These are phyloP conservation scores for Termitomyces sp. DNA, from an alignment of 768 basidiomycete genomes.

Conservation along the genomic window DNA sequence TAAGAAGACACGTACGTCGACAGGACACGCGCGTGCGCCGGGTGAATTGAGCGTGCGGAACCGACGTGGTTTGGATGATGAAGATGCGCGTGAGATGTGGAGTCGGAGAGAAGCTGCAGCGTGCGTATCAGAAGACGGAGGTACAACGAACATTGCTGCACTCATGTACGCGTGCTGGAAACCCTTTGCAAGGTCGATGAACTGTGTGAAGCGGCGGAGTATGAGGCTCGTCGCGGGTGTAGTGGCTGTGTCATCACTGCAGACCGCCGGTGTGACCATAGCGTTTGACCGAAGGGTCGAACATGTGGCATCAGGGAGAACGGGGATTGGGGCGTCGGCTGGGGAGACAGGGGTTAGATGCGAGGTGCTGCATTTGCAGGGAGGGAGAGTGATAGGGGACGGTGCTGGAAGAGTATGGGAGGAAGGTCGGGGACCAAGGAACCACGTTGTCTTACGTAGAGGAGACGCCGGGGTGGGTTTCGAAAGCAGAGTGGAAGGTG, in stretches of 20 bases:
- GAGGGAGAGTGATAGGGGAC: slow-evolving; percentile 21
- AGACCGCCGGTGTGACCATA: neutral
- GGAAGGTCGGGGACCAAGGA: slow-evolving; percentile 16
- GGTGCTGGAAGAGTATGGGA: neutral
- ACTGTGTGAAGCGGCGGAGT: slow-evolving; percentile 28
- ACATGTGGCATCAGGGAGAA: slow-evolving; percentile 6
- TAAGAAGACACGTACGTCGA: slow-evolving; percentile 10
- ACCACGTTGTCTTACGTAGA: slow-evolving; percentile 21
- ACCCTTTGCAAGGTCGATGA: slow-evolving; percentile 52
- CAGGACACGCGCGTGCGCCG: slow-evolving; percentile 3
- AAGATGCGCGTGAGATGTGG: neutral
- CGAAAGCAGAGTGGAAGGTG: slow-evolving; percentile 5
- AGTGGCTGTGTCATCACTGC: neutral
- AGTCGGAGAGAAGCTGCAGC: neutral
- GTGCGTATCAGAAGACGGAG: neutral
- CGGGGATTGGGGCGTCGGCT: slow-evolving; percentile 34
- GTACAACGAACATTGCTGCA: slow-evolving; percentile 47
- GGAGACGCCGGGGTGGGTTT: neutral
- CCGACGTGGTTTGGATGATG: neutral
- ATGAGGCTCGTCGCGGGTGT: slow-evolving; percentile 12
- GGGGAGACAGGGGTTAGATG: slow-evolving; percentile 32
- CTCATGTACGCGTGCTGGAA: slow-evolving; percentile 58
- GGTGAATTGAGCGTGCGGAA: neutral
- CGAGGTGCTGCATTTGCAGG: slow-evolving; percentile 31
- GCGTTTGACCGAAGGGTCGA: neutral